Conservation (phyloP, 495 filamentous ascomycete genomes). For the Neurospora sp. region DNA sequence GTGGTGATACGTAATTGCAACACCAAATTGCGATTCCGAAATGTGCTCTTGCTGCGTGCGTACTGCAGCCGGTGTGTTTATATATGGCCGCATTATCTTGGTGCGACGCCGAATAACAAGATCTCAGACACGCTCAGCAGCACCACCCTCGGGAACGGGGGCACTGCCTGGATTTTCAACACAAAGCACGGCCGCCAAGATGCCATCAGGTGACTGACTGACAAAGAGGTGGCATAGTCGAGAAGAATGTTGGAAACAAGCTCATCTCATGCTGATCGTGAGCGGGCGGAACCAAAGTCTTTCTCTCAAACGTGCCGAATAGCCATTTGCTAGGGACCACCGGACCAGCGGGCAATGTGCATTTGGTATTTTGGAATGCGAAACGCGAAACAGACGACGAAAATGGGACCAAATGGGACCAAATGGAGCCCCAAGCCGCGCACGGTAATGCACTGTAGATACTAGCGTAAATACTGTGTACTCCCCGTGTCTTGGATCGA, state of each 20-base stretch:
- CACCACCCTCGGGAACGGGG: neutral
- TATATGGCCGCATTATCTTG: neutral
- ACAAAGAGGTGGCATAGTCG: neutral
- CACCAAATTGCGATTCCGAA: neutral
- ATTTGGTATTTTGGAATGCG: neutral
- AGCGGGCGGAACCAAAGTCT: neutral
- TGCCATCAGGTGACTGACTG: neutral
- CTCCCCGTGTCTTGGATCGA: conserved; percentile 7
- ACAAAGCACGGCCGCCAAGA: neutral
- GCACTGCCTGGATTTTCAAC: too few species aligned
- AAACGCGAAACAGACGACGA: neutral
- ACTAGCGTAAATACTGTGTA: neutral
- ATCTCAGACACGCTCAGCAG: neutral
- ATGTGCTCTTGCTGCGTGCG: neutral
- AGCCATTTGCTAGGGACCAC: neutral
- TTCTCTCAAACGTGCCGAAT: neutral
- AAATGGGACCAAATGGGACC: neutral
- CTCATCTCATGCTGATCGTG: neutral
- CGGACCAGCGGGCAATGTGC: neutral
- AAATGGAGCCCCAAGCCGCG: neutral
- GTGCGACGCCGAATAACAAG: neutral
- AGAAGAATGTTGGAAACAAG: neutral
- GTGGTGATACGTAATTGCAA: neutral
- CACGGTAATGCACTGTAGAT: neutral
- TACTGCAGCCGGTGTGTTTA: neutral